phyloP scores from a whole-genome alignment of 179 eudicot genomes.

The Silene vulgaris region DNA sequence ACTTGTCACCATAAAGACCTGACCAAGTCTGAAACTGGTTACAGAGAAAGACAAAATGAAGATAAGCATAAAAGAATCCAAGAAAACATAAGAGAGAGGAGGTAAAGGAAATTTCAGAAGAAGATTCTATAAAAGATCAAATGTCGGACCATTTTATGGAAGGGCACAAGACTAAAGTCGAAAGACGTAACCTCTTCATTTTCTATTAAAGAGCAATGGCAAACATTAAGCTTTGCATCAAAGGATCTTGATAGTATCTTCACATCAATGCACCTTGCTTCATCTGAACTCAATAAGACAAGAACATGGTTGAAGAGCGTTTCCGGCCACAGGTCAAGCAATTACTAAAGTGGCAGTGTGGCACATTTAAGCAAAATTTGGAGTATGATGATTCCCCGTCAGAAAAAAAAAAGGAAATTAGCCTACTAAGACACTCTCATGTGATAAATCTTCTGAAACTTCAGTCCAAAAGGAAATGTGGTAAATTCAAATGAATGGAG shows the following conservation, averaged over 20 bases:
- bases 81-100: background rate
- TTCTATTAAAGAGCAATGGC: conserved; percentile 46
- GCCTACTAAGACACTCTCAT: background rate
- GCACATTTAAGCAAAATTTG: conserved; percentile 3
- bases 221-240: conserved; percentile 82
- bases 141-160: background rate
- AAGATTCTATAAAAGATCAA: background rate
- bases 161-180: conserved; percentile 8
- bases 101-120: background rate
- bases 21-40: background rate
- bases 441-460: background rate
- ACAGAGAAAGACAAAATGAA: background rate
- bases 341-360: background rate
- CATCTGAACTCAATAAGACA: conserved; percentile 37
- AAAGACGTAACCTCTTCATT: conserved; percentile 48
- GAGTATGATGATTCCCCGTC: background rate
- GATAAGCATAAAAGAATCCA: background rate
- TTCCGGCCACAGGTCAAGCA: conserved; percentile 7
- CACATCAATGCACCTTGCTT: conserved; percentile 55
- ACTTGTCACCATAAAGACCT: background rate
- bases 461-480: background rate
- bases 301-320: background rate
- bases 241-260: conserved; percentile 65
- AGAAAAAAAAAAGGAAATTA: background rate
- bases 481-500: background rate